A percentile compares a stretch with the other conserved stretches of the same genome.
These are phyloP conservation scores for Barbarea vulgaris DNA, from an alignment of 345 rosid species.

Conservation along the genomic window DNA sequence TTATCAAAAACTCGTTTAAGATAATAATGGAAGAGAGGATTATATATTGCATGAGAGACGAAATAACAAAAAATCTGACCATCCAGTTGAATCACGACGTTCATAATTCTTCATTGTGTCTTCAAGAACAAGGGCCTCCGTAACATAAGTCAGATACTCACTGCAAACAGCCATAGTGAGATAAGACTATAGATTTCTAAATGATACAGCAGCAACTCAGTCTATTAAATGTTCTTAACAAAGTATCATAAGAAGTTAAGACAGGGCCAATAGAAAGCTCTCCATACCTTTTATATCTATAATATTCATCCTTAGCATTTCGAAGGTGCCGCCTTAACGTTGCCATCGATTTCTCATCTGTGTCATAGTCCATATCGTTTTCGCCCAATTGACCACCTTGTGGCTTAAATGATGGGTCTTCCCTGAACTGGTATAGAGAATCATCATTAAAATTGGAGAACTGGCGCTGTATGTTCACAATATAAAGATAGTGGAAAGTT, in stretches of 20 bases:
- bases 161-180: conserved; percentile 46
- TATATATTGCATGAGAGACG: conserved; percentile 11
- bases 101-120: conserved; percentile 90
- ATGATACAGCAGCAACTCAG: conserved; percentile 1
- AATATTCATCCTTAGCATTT: conserved; percentile 88
- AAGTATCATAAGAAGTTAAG: not conserved
- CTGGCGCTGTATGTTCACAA: not conserved
- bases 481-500: conserved; percentile 1
- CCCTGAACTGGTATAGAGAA: conserved; percentile 60
- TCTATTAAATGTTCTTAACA: not conserved
- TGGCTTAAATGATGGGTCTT: conserved; percentile 95
- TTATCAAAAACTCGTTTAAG: not conserved
- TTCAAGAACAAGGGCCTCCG: conserved; percentile 90
- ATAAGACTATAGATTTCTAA: not conserved
- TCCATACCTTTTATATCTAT: conserved; percentile 86
- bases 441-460: conserved; percentile 25
- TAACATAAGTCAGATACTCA: conserved; percentile 80
- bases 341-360: conserved; percentile 99
- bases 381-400: conserved; percentile 98
- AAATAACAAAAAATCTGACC: conserved; percentile 54
- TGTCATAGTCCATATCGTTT: conserved; percentile 99
- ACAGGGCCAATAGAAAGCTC: conserved; percentile 4
- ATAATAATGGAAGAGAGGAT: conserved; percentile 16
- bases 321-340: conserved; percentile 95
- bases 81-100: conserved; percentile 81